These are phyloP conservation scores for Xylaria sp. DNA, from an alignment of 2,329 filamentous ascomycete genomes.

Conservation along the genomic window DNA sequence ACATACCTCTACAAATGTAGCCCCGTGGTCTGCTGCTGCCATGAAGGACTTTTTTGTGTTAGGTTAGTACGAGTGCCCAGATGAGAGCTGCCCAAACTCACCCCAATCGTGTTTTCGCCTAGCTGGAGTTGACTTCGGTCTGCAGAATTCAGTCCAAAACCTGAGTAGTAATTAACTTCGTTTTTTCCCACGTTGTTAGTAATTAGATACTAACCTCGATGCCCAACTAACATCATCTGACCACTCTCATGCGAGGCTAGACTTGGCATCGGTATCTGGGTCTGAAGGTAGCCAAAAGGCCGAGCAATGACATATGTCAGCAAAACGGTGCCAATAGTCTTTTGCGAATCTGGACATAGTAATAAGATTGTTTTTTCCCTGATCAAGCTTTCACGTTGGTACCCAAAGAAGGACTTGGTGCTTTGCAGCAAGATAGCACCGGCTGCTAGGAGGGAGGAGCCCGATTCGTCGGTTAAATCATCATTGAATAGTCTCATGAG, in stretches of 20 bases:
- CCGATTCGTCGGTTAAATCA: neutral
- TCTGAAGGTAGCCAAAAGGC: neutral
- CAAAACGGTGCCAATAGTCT: neutral
- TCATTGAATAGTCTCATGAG: neutral
- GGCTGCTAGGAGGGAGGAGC: neutral
- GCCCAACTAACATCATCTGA: neutral
- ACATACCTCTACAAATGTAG: constrained; percentile 8
- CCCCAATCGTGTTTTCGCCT: constrained; percentile 3
- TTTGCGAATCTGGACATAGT: constrained; percentile 3
- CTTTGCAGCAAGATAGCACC: neutral
- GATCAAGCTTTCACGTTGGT: constrained; percentile 3
- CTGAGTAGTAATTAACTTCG: neutral
- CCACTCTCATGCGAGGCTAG: neutral
- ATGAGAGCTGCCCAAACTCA: neutral
- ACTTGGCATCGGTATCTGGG: neutral
- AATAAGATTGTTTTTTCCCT: constrained; percentile 6
- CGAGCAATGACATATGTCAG: constrained; percentile 2
- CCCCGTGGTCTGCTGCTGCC: constrained; percentile 1
- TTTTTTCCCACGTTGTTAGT: neutral
- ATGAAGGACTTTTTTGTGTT: constrained; percentile 1
- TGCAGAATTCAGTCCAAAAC: neutral
- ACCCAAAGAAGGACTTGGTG: neutral
- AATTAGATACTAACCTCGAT: constrained; percentile 1
- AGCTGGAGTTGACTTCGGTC: constrained; percentile 1
- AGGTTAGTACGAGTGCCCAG: neutral